Evolutionary conservation across 768 basidiomycete species (phyloP).

Genomic region (Lactarius indigo): DNA sequence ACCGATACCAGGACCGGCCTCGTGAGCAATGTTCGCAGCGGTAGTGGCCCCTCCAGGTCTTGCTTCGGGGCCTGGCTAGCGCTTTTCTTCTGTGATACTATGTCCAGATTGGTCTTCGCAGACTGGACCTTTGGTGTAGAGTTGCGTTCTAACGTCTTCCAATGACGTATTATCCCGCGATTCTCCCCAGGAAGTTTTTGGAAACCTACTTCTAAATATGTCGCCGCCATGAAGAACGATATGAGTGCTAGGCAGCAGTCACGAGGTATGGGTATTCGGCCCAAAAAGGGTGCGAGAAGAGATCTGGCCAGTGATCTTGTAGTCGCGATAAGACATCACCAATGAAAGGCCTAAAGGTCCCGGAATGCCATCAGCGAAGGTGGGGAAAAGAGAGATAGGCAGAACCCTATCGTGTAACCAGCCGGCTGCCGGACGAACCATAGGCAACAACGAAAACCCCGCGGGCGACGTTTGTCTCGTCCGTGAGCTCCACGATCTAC

Average conservation of each 20-base stretch:
- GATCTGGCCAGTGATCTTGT: constrained; percentile 24
- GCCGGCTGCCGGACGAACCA: constrained; percentile 26
- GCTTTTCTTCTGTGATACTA: neutral
- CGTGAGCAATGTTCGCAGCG: constrained; percentile 8
- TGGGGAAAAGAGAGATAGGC: neutral
- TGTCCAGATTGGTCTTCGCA: neutral
- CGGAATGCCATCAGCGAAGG: neutral
- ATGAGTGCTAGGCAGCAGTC: constrained; percentile 8
- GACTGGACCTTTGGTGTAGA: neutral
- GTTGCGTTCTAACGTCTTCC: constrained; percentile 3
- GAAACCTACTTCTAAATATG: constrained; percentile 13
- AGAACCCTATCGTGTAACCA: constrained; percentile 19
- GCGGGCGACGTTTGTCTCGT: constrained; percentile 51
- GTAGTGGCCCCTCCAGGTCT: neutral
- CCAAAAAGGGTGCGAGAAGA: constrained; percentile 29
- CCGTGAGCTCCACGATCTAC: constrained; percentile 63
- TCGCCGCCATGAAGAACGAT: constrained; percentile 6
- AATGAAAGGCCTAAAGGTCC: constrained; percentile 20
- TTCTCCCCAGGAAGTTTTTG: neutral
- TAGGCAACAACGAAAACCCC: constrained; percentile 37
- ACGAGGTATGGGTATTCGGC: constrained; percentile 26
- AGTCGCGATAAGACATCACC: constrained; percentile 30
- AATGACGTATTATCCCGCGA: neutral
- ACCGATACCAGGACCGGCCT: constrained; percentile 7
- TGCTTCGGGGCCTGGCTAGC: neutral